phyloP scores from a whole-genome alignment of 345 rosid species.

The Eucalyptus erythrocorys region DNA sequence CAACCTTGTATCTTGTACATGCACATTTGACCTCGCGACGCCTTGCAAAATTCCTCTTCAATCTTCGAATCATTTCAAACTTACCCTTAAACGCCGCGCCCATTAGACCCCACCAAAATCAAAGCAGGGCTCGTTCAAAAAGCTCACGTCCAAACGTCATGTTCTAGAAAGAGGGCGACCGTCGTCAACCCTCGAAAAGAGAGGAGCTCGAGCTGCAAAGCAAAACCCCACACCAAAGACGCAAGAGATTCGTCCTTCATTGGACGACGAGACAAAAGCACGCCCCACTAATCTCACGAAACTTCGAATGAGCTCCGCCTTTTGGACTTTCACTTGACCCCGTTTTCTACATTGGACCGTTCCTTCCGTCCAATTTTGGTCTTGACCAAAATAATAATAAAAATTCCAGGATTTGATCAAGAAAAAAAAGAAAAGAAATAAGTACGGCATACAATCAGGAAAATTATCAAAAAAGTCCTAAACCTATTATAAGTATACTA shows the following conservation, averaged over 20 bases:
- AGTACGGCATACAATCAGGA: rapidly evolving
- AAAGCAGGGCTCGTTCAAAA: background rate
- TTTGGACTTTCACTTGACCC: background rate
- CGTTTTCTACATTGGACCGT: background rate
- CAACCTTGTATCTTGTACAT: too few species aligned
- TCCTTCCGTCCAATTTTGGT: background rate
- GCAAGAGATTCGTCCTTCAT: background rate
- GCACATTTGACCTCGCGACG: background rate
- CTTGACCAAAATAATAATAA: background rate
- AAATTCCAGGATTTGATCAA: background rate
- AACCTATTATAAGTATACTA: too few species aligned
- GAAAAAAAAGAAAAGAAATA: too few species aligned
- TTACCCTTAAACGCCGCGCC: background rate
- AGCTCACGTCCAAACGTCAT: background rate
- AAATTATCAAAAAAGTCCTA: too few species aligned
- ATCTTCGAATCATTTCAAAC: background rate
- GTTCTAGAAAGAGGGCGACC: background rate
- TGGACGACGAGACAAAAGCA: background rate
- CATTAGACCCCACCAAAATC: background rate
- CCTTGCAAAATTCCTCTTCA: background rate
- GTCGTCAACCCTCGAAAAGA: background rate
- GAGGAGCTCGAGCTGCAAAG: background rate
- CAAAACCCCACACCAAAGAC: background rate
- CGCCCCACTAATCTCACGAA: background rate
- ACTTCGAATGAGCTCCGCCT: background rate